Conservation (phyloP, 106 monocot genomes). For the Triglochin maritima region DNA sequence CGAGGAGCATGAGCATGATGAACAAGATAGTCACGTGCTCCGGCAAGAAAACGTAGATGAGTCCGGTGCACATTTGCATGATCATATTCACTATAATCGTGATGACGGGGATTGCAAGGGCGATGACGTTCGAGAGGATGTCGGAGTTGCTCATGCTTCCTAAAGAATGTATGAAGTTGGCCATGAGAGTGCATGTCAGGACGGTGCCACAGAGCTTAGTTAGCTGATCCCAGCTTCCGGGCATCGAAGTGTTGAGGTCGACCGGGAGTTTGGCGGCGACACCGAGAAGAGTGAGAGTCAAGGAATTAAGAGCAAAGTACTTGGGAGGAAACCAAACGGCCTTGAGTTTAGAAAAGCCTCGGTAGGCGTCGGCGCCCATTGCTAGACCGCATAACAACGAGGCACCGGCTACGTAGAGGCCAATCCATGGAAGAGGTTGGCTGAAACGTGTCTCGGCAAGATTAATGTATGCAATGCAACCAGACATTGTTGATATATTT, state of each 20-base stretch:
- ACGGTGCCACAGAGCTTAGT: conserved; percentile 20
- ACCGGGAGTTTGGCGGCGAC: conserved; percentile 14
- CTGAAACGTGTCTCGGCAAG: too few relatives aligned
- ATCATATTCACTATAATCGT: conserved; percentile 10
- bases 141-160: conserved; percentile 7
- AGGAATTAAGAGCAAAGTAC: background rate
- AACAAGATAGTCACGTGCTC: conserved; percentile 6
- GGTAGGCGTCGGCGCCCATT: too few relatives aligned
- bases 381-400: too few relatives aligned
- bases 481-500: too few relatives aligned
- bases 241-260: conserved; percentile 20
- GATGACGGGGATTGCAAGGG: conserved; percentile 10
- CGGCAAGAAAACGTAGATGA: background rate
- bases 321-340: background rate
- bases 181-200: conserved; percentile 13
- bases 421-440: too few relatives aligned
- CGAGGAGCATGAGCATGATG: background rate
- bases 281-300: background rate
- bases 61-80: conserved; percentile 15
- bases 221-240: conserved; percentile 7
- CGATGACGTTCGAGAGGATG: conserved; percentile 2
- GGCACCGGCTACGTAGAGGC: too few relatives aligned
- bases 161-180: conserved; percentile 17
- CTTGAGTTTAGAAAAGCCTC: background rate
- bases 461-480: too few relatives aligned